Base-by-base conservation (phyloP, 2,329 filamentous ascomycete genomes). In the Aspergillus udagawae region DNA sequence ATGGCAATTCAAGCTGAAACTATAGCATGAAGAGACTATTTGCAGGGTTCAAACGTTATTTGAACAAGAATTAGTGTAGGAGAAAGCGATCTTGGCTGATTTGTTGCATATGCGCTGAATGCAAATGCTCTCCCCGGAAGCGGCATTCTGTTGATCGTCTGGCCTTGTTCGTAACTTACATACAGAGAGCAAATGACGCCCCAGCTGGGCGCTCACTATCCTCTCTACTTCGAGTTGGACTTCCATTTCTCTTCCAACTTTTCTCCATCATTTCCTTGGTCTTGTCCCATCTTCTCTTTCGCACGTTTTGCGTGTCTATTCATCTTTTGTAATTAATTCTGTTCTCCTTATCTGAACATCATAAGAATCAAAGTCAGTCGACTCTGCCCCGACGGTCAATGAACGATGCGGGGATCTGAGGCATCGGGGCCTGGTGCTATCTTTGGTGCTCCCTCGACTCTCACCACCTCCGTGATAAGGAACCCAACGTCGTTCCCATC, bases 391-490 rank as follows among this genome's bases (percentile, higher is more conserved):
- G 35, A 48, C 25, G 35, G 27, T 44, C 65, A 62, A 73, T 74
- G 71, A 73, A 73, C 68, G 60, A 74, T 74, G 72, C 71, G 71
- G 69, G 68, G 66, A 67, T 65, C 55, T 73, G 71, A 74, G 69
- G 69, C 70, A 71, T 70, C 71, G 70, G 68, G 67, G 67, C 67
- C 66, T 62, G 66, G 66, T 69, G 68, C 67, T 67, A 65, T 70
- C 65, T 69, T 63, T 57, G 68, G 63, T 63, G 64, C 69, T 60
- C 71, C 70, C 54, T 71, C 72, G 42, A 73, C 71, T 29, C 63
- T 74, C 56, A 66, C 61, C 54, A 72, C 68, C 20, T 61, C 64
- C 51, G 61, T 71, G 58, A 65, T 66, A 65, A 67, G 60, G 61
- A 69, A 51, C 55, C 63, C 68, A 47, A 64, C 70, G 55, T 65